phyloP scores from a whole-genome alignment of 495 filamentous ascomycete genomes.

The Hamigera avellanea region DNA sequence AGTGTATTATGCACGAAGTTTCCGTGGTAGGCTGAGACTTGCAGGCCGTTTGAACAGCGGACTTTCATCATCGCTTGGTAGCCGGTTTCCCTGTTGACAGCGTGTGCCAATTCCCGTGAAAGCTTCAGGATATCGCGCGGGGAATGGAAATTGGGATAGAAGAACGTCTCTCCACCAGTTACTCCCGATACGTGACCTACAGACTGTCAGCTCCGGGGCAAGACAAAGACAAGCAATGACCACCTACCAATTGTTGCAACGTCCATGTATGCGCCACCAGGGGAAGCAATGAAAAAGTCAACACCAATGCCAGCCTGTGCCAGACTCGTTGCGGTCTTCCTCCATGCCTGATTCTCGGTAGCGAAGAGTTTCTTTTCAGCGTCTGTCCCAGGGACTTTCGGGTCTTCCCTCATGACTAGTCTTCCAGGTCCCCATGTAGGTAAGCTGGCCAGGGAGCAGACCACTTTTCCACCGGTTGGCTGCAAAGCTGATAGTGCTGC shows the following conservation, averaged over 20 bases:
- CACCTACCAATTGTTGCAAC: conserved; percentile 82
- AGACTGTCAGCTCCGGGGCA: conserved; percentile 6
- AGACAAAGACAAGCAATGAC: background rate
- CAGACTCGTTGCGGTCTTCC: conserved; percentile 74
- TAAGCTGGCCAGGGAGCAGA: conserved; percentile 72
- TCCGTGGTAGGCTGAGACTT: conserved; percentile 86
- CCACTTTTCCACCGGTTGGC: conserved; percentile 81
- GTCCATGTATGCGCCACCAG: conserved; percentile 82
- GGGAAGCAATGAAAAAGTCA: conserved; percentile 89
- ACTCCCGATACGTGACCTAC: conserved; percentile 33
- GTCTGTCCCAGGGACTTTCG: conserved; percentile 76
- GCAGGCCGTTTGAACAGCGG: conserved; percentile 89
- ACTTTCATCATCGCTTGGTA: conserved; percentile 99
- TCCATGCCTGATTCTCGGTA: conserved; percentile 78
- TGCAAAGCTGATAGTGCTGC: conserved; percentile 71
- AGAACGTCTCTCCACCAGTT: conserved; percentile 86
- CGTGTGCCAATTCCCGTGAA: conserved; percentile 75
- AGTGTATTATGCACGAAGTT: conserved; percentile 95
- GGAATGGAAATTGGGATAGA: conserved; percentile 90
- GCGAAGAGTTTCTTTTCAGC: conserved; percentile 85
- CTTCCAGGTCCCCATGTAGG: conserved; percentile 85
- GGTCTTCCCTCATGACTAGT: conserved; percentile 75
- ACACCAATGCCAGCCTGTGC: conserved; percentile 78
- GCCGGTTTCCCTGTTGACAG: conserved; percentile 83
- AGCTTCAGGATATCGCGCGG: conserved; percentile 76